Conservation (phyloP, 257 asterid species). For the Thymus mandschuricus region DNA sequence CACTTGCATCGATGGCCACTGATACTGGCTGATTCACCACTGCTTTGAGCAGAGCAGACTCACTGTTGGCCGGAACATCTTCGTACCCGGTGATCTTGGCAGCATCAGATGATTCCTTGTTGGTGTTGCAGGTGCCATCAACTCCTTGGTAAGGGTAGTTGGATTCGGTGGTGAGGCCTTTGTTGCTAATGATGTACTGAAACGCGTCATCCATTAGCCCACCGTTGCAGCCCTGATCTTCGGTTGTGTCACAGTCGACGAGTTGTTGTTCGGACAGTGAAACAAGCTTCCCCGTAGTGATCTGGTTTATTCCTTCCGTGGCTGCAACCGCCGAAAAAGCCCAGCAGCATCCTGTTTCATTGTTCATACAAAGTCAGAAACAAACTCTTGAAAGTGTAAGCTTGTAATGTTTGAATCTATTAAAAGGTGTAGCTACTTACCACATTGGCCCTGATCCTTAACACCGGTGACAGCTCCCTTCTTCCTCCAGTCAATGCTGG, state of each 20-base stretch:
- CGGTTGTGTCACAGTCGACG: slow-evolving; percentile 24
- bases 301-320: slow-evolving; percentile 20
- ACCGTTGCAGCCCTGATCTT: slow-evolving; percentile 21
- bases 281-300: not conserved
- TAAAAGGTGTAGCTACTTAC: not conserved
- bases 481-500: slow-evolving; percentile 39
- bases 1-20: slow-evolving; percentile 44
- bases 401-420: not conserved
- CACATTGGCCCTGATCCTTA: slow-evolving; percentile 44
- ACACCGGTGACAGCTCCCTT: slow-evolving; percentile 42
- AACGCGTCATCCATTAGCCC: slow-evolving; percentile 26
- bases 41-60: slow-evolving; percentile 4
- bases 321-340: slow-evolving; percentile 15
- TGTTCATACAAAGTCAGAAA: not conserved
- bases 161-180: slow-evolving; percentile 26
- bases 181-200: slow-evolving; percentile 14
- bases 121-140: slow-evolving; percentile 20
- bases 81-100: slow-evolving; percentile 28
- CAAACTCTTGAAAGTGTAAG: not conserved
- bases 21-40: slow-evolving; percentile 34
- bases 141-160: slow-evolving; percentile 20
- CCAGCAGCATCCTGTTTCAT: slow-evolving; percentile 9
- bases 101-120: slow-evolving; percentile 20
- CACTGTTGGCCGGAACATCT: slow-evolving; percentile 28
- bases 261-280: slow-evolving; percentile 22